Evolutionary conservation across 129 eudicot species (phyloP).

Genomic region (Centaurea solstitialis): DNA sequence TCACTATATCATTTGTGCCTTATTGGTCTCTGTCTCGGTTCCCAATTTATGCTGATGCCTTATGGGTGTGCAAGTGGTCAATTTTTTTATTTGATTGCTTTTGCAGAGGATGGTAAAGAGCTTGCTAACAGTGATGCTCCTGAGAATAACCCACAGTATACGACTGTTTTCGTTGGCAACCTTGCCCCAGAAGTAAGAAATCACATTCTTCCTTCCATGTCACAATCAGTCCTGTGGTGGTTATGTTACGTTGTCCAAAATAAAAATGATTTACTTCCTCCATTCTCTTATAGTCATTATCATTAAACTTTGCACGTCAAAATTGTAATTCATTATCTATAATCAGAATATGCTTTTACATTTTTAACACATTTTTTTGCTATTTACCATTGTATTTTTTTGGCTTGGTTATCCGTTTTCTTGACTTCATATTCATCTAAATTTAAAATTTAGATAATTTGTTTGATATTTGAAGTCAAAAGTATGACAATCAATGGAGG

Average conservation of each 20-base stretch:
- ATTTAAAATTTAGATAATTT: neutral
- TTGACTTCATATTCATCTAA: neutral
- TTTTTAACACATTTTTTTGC: neutral
- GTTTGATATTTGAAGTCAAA: neutral
- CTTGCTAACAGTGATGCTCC: slow-evolving; percentile 65
- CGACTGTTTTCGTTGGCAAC: slow-evolving; percentile 91
- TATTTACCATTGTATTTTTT: neutral
- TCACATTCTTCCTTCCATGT: neutral
- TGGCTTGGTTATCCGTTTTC: neutral
- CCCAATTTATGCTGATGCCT: neutral
- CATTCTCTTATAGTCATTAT: neutral
- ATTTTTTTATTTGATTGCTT: neutral
- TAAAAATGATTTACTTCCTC: neutral
- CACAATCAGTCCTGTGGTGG: neutral
- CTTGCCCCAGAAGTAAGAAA: slow-evolving; percentile 81
- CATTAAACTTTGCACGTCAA: neutral
- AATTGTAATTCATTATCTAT: neutral
- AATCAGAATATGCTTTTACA: neutral
- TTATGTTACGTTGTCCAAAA: neutral
- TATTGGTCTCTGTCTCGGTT: neutral
- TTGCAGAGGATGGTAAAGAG: slow-evolving; percentile 79
- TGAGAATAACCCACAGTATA: slow-evolving; percentile 81
- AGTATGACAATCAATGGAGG: neutral
- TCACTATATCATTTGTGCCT: neutral
- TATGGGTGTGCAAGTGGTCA: neutral